Evolutionary conservation across 257 asterid genomes (phyloP), one percentile per base, ranked within the genome.

Genomic region (Scutellaria baicalensis): DNA sequence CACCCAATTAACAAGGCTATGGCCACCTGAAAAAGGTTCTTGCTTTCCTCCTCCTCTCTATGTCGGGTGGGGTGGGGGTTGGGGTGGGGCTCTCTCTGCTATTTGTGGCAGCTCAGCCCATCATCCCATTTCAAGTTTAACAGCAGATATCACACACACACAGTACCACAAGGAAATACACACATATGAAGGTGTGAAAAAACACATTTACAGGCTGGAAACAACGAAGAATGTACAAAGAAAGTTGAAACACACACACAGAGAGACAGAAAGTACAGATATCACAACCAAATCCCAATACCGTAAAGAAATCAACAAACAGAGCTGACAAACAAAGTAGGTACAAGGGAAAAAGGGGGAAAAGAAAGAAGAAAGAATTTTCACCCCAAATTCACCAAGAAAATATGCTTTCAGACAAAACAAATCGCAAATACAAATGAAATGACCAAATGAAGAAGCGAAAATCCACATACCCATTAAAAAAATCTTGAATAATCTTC

Each of bases 61-160:
- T 68, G 78, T 71, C 80, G 80, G 83, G 77, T 65, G 80, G 64
- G 62, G 88, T 81, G 84, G 84, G 86, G 80, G 83, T 75, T 65
- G 80, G 64, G 62, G 88, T 81, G 84, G 84, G 86, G 73, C 77
- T 64, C 73, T 67, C 73, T 63, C 51, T 59, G 76, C 70, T 58
- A 39, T 45, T 70, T n/a, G n/a, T n/a, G n/a, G n/a, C n/a, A 65
- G 57, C 74, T 63, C 39, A 75, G 68, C 78, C 52, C 74, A 71
- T 71, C 70, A 75, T 60, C 55, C 76, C 74, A 63, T 12, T 55
- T 23, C 61, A 71, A 57, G 50, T 76, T 66, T 58, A 8, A 71
- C 77, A 82, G 70, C 82, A 13, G 66, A 75, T 49, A 55, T 44
- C 38, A 39, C 63, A 8, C 52, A 39, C 48, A 54, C 54, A 44